These are phyloP conservation scores for Apium graveolens DNA, from an alignment of 129 eudicot species.

Conservation along the genomic window DNA sequence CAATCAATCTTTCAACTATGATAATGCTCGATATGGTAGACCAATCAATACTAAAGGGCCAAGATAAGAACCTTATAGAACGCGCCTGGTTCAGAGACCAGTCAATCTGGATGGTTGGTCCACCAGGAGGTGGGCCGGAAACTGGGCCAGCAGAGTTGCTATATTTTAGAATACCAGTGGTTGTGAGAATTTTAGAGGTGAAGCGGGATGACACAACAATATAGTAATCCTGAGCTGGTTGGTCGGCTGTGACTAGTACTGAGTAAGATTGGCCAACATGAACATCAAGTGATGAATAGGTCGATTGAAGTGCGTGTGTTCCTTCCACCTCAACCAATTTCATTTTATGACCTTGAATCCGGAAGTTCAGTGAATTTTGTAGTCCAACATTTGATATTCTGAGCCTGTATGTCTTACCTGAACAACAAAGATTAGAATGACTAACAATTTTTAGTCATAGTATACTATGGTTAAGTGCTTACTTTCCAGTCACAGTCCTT, in stretches of 20 bases:
- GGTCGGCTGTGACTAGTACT: slow-evolving; percentile 66
- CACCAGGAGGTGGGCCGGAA: slow-evolving; percentile 88
- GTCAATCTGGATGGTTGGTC: slow-evolving; percentile 81
- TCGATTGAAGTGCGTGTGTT: slow-evolving; percentile 73
- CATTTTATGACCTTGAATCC: slow-evolving; percentile 87
- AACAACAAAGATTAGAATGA: not conserved
- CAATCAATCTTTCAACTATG: not conserved
- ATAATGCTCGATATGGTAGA: not conserved
- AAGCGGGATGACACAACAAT: slow-evolving; percentile 78
- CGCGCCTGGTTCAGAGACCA: slow-evolving; percentile 99
- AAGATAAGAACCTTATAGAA: slow-evolving; percentile 48
- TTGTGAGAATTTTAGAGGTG: slow-evolving; percentile 47
- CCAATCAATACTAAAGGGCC: not conserved
- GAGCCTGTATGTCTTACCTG: slow-evolving; percentile 84
- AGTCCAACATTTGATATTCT: slow-evolving; percentile 91
- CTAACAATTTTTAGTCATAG: not conserved
- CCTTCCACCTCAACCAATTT: slow-evolving; percentile 91
- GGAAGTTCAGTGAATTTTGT: slow-evolving; percentile 80
- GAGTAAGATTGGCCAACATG: slow-evolving; percentile 93
- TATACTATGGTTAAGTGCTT: not conserved
- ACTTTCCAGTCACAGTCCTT: not conserved
- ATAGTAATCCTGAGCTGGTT: slow-evolving; percentile 56
- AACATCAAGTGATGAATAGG: slow-evolving; percentile 82
- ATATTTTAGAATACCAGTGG: slow-evolving; percentile 70
- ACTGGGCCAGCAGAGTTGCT: slow-evolving; percentile 50